phyloP scores from a whole-genome alignment of 345 rosid species.

The Melastoma malabathricum region DNA sequence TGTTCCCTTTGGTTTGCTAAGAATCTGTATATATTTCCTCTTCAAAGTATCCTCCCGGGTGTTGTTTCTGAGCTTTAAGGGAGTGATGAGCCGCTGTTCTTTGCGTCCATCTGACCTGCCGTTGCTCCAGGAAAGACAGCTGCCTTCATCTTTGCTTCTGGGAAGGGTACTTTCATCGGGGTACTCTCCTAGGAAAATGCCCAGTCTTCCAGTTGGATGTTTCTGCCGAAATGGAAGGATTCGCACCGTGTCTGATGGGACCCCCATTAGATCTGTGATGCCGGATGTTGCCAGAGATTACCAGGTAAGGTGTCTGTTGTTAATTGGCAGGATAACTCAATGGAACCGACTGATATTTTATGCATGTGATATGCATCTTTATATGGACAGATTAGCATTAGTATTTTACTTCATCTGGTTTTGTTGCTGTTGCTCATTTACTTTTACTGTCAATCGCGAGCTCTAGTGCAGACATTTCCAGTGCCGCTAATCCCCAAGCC shows the following conservation, averaged over 20 bases:
- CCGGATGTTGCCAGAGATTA: constrained; percentile 45
- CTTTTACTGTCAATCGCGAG: constrained; percentile 1
- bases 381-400: background rate
- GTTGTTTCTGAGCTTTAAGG: background rate
- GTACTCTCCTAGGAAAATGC: constrained; percentile 8
- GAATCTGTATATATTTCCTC: too few species aligned
- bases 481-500: constrained; percentile 21
- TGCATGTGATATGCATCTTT: background rate
- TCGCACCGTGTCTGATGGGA: constrained; percentile 12
- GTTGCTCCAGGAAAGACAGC: constrained; percentile 11
- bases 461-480: constrained; percentile 24
- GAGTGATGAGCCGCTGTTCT: constrained; percentile 14
- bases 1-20: too few species aligned
- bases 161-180: constrained; percentile 14
- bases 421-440: background rate
- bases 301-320: constrained; percentile 19
- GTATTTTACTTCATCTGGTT: background rate
- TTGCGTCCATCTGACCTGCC: constrained; percentile 13
- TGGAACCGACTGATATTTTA: background rate
- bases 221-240: constrained; percentile 6
- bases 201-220: constrained; percentile 16
- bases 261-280: constrained; percentile 21
- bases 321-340: background rate
- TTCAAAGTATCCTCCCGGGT: too few species aligned
- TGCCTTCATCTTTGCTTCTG: constrained; percentile 17